A percentile compares a stretch with the other conserved stretches of the same genome.
phyloP scores from a whole-genome alignment of 108 stramenopile species.

The Hondaea fermentalgiana region DNA sequence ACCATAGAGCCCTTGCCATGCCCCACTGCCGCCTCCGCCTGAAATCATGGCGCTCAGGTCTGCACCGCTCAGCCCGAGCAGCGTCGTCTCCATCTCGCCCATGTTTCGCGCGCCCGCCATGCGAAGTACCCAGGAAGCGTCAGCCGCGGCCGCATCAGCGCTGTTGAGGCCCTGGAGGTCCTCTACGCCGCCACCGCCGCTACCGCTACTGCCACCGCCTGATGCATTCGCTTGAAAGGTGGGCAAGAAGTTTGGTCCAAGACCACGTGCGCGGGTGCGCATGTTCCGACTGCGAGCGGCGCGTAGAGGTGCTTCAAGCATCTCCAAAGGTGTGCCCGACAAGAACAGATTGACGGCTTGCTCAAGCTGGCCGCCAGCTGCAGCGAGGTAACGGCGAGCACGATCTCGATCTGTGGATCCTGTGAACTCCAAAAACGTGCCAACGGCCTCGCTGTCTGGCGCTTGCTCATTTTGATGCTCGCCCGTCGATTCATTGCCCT shows the following conservation, averaged over 20 bases:
- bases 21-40: neutral
- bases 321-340: neutral
- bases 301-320: neutral
- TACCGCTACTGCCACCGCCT: neutral
- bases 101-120: neutral
- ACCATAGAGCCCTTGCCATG: too few species aligned
- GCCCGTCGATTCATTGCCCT: too few species aligned
- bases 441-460: neutral
- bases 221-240: neutral
- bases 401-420: neutral
- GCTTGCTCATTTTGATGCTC: too few species aligned
- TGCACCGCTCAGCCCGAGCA: neutral
- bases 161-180: neutral
- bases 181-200: neutral
- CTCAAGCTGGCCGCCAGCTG: neutral
- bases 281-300: neutral
- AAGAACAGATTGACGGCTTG: conserved; percentile 3
- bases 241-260: neutral
- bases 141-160: neutral
- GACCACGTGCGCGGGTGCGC: neutral
- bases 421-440: neutral
- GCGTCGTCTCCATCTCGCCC: neutral
- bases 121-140: neutral
- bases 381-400: neutral
- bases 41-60: neutral